phyloP scores from a whole-genome alignment of 768 basidiomycete species.

The Polyporus arcularius region DNA sequence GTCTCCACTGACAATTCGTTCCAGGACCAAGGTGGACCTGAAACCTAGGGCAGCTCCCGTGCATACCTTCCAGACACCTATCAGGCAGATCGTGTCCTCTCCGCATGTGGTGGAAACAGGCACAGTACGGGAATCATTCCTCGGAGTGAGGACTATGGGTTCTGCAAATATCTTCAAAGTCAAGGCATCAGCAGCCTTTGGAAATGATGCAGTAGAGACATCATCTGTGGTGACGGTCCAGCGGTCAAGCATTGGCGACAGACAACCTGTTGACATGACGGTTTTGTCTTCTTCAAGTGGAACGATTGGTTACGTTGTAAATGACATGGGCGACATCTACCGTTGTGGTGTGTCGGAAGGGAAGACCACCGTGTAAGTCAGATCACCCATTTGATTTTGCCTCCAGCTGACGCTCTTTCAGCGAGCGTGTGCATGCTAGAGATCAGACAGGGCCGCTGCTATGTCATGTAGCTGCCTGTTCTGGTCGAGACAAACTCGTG shows the following conservation, averaged over 20 bases:
- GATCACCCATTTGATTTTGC: not conserved
- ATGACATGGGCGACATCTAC: conserved; percentile 55
- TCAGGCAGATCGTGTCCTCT: conserved; percentile 52
- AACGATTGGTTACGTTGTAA: conserved; percentile 41
- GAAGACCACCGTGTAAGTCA: conserved; percentile 43
- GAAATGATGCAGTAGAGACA: not conserved
- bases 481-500: conserved; percentile 40
- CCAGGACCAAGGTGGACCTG: conserved; percentile 32
- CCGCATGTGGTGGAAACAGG: conserved; percentile 22
- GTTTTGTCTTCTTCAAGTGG: conserved; percentile 1
- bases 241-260: conserved; percentile 18
- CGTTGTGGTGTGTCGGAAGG: conserved; percentile 41
- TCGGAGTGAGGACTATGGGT: conserved; percentile 25
- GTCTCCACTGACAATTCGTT: conserved; percentile 38
- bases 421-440: conserved; percentile 4
- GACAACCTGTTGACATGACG: conserved; percentile 20
- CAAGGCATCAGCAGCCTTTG: not conserved
- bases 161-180: conserved; percentile 10
- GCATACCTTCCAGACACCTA: conserved; percentile 63
- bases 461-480: conserved; percentile 52
- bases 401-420: not conserved
- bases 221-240: conserved; percentile 11
- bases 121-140: not conserved
- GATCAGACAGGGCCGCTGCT: conserved; percentile 36
- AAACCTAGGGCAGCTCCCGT: conserved; percentile 44